Evolutionary conservation across 1,284 basidiomycete species (phyloP), one percentile per base, ranked within the genome.

Genomic region (Ceratobasidium sp.): DNA sequence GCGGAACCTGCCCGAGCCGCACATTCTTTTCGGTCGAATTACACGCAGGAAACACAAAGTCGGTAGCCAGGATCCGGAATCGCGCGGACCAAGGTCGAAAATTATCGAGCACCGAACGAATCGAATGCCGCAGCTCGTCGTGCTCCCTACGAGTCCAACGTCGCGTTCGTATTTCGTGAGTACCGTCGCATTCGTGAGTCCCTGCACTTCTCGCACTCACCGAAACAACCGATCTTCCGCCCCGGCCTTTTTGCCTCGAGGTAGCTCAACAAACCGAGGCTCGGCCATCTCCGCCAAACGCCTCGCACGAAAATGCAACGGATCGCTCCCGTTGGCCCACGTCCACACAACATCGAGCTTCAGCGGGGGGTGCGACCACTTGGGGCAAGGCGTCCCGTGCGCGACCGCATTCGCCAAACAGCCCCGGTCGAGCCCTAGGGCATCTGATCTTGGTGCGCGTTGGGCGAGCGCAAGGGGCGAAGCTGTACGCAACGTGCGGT

Each of bases 111-210:
- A 71, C 71, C 5, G 72, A 73, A 49, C 72, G 71, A 5, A 73
- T n/a, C 25, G 72, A 73, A 69, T 70, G 68, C 17, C 69, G 60
- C 32, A 73, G 71, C 34, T 73, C 72, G 50, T 70, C 71, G 43
- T 73, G 72, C 20, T 73, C 72, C 7, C 72, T 65, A 5, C 17
- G 40, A 8, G 10, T 17, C 8, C 10, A 8, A 17, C 38, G 38
- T 40, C 52, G 13, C 25, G 52, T 27, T 20, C n/a, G 52, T 25
- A 25, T 32, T 53, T 13, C 20, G 52, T n/a, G n/a, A n/a, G n/a
- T n/a, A n/a, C n/a, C n/a, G n/a, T n/a, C n/a, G n/a, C n/a, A n/a
- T n/a, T n/a, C n/a, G n/a, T n/a, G n/a, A n/a, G n/a, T n/a, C n/a
- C n/a, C n/a, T n/a, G n/a, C n/a, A n/a, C n/a, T n/a, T n/a, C n/a